Percentiles rank a stretch among this genome's conserved stretches.
phyloP scores from a whole-genome alignment of 2,329 filamentous ascomycete species.

The Myriangium duriaei region DNA sequence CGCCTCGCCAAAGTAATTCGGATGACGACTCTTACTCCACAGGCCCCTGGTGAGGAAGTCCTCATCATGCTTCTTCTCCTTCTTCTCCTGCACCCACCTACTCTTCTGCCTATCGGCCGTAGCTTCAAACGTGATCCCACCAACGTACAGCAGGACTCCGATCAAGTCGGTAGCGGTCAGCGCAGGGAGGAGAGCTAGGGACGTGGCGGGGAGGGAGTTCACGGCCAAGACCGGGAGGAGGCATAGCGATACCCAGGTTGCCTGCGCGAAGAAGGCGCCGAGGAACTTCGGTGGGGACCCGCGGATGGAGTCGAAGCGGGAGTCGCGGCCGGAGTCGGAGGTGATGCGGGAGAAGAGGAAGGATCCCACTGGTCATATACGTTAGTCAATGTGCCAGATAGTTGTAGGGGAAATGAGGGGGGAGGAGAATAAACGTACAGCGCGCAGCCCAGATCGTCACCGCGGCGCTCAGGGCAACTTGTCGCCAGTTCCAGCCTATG shows the following conservation, averaged over 20 bases:
- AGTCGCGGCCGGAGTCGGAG: slow-evolving; percentile 44
- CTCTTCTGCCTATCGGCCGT: slow-evolving; percentile 53
- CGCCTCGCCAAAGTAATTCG: slow-evolving; percentile 62
- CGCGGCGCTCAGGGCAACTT: slow-evolving; percentile 40
- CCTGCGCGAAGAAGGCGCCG: slow-evolving; percentile 47
- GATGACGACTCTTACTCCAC: slow-evolving; percentile 50
- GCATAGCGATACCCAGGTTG: slow-evolving; percentile 56
- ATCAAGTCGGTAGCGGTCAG: slow-evolving; percentile 42
- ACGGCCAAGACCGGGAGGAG: slow-evolving; percentile 52
- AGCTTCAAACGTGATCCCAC: slow-evolving; percentile 49
- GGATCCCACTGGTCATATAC: slow-evolving; percentile 46
- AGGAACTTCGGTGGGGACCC: slow-evolving; percentile 40
- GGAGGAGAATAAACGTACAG: no score
- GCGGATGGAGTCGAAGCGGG: slow-evolving; percentile 44
- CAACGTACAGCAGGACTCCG: slow-evolving; percentile 45
- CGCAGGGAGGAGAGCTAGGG: slow-evolving; percentile 38
- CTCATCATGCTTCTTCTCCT: slow-evolving; percentile 53
- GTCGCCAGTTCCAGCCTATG: slow-evolving; percentile 48
- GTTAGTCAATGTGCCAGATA: no score
- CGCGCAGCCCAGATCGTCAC: slow-evolving; percentile 51
- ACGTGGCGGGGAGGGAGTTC: slow-evolving; percentile 46
- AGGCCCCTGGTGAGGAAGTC: slow-evolving; percentile 52
- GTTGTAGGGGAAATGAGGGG: no score
- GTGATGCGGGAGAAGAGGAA: slow-evolving; percentile 53
- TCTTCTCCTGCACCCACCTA: slow-evolving; percentile 48